phyloP scores from a whole-genome alignment of 2,329 filamentous ascomycete genomes.

The Pseudogymnoascus verrucosus region DNA sequence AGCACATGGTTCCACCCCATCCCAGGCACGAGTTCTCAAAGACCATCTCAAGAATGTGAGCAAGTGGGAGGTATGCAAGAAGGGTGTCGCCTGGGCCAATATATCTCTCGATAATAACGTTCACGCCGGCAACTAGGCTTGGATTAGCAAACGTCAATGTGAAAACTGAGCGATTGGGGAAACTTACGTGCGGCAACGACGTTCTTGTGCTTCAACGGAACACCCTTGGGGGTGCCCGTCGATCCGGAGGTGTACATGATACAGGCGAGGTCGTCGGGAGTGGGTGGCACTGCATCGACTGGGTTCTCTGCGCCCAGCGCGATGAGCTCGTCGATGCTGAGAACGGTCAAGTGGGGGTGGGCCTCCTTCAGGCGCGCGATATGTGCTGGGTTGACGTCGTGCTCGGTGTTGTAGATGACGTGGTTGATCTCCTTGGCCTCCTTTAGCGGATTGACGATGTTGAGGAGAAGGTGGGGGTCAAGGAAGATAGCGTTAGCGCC shows the following conservation, averaged over 20 bases:
- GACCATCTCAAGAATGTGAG: constrained; percentile 92
- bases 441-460: constrained; percentile 48
- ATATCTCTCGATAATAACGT: constrained; percentile 65
- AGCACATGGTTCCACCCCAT: constrained; percentile 86
- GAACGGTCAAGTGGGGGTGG: constrained; percentile 44
- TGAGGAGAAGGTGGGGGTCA: constrained; percentile 68
- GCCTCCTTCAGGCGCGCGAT: constrained; percentile 45
- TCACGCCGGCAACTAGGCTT: constrained; percentile 63
- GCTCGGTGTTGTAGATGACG: constrained; percentile 46
- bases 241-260: constrained; percentile 83
- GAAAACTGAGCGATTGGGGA: not conserved
- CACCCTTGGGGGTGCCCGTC: constrained; percentile 83
- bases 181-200: constrained; percentile 69
- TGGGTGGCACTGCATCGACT: constrained; percentile 62
- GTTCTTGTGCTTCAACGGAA: constrained; percentile 73
- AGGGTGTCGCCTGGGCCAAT: constrained; percentile 70
- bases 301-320: constrained; percentile 50
- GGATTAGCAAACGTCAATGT: constrained; percentile 10
- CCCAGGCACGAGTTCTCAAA: constrained; percentile 86
- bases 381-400: constrained; percentile 40
- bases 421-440: constrained; percentile 43
- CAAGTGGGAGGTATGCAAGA: constrained; percentile 84
- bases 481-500: constrained; percentile 75
- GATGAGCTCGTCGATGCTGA: constrained; percentile 44
- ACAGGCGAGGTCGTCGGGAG: constrained; percentile 71